Conservation (phyloP, 2,329 filamentous ascomycete species). For the Alternaria consortialis region DNA sequence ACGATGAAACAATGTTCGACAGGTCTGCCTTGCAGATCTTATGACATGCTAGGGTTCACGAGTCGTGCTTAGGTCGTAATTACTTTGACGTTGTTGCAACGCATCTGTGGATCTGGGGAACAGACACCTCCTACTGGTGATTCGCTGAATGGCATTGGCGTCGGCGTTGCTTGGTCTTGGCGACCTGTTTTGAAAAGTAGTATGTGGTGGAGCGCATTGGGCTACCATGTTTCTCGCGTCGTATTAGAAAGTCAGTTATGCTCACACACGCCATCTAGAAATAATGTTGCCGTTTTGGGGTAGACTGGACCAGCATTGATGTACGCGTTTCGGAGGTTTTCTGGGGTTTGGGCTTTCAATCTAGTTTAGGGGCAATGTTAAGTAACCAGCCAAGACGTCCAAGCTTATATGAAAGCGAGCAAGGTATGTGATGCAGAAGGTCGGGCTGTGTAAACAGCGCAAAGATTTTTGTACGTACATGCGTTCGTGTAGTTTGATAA, state of each 20-base stretch:
- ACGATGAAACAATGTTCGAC: not conserved
- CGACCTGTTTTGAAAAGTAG: not conserved
- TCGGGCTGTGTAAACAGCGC: not conserved
- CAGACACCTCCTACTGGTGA: not conserved
- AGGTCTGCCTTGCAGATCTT: not conserved
- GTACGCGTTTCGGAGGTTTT: not conserved
- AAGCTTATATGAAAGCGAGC: not conserved
- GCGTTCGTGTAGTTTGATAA: not conserved
- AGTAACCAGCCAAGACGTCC: not conserved
- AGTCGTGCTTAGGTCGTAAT: not conserved
- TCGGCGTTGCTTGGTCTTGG: conserved; percentile 2
- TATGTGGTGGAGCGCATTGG: not conserved
- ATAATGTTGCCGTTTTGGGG: not conserved
- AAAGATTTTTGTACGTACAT: not conserved
- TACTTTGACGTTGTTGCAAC: not conserved
- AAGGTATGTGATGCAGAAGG: not conserved
- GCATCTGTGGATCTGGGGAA: not conserved
- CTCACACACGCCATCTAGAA: not conserved
- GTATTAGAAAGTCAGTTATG: not conserved
- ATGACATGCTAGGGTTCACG: not conserved
- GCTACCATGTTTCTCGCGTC: not conserved
- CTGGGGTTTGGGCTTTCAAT: not conserved
- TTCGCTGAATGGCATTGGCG: not conserved
- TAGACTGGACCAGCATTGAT: not conserved
- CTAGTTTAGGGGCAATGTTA: not conserved